phyloP scores from a whole-genome alignment of 768 basidiomycete species.

The Dendrothele bispora region DNA sequence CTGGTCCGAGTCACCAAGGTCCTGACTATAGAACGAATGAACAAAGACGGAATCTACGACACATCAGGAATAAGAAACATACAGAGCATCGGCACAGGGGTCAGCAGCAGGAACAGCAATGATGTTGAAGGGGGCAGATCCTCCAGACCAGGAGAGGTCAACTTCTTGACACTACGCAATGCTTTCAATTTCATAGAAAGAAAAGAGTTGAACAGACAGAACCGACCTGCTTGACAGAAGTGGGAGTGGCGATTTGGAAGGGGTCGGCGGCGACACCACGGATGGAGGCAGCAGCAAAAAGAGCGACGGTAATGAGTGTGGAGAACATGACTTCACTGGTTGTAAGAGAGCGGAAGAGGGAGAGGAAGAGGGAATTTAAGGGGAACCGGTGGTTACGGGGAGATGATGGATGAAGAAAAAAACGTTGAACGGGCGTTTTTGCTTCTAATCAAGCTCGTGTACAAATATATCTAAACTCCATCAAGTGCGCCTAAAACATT shows the following conservation, averaged over 20 bases:
- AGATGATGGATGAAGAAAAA: conserved; percentile 24
- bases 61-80: conserved; percentile 19
- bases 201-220: conserved; percentile 1
- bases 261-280: conserved; percentile 46
- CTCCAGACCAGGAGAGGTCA: conserved; percentile 51
- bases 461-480: conserved; percentile 15
- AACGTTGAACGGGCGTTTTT: conserved; percentile 19
- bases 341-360: conserved; percentile 13
- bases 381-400: conserved; percentile 25
- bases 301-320: conserved; percentile 73
- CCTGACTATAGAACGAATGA: conserved; percentile 39
- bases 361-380: conserved; percentile 16
- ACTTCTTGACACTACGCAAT: conserved; percentile 50
- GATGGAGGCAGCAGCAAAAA: conserved; percentile 60
- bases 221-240: conserved; percentile 50
- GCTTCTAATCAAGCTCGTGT: conserved; percentile 1
- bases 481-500: no score
- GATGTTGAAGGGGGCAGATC: conserved; percentile 55
- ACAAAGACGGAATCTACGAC: conserved; percentile 2
- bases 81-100: conserved; percentile 64
- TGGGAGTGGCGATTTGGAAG: conserved; percentile 55
- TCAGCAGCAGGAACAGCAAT: conserved; percentile 51
- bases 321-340: conserved; percentile 62
- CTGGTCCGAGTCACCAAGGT: conserved; percentile 56
- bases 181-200: not conserved